A percentile compares a stretch with the other conserved stretches of the same genome.
phyloP scores from a whole-genome alignment of 805 yeast species.

The Lachancea meyersii region DNA sequence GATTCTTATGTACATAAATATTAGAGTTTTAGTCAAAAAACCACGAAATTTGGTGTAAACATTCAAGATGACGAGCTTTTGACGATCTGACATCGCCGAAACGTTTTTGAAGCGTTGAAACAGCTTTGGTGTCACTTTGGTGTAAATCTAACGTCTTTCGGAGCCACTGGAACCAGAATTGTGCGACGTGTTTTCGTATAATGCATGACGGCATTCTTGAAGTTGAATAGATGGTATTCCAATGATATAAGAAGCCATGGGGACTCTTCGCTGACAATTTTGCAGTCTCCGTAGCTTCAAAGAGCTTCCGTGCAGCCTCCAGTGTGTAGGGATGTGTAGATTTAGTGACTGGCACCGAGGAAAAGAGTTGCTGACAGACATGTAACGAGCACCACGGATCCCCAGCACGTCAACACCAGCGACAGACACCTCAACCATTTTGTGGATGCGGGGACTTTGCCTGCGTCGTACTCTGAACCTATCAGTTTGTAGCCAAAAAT shows the following conservation, averaged over 20 bases:
- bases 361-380: conserved; percentile 38
- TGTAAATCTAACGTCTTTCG: not conserved
- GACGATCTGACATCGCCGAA: not conserved
- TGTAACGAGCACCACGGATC: conserved; percentile 45
- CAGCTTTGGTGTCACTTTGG: not conserved
- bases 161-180: not conserved
- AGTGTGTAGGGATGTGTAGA: not conserved
- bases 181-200: too few species aligned
- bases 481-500: conserved; percentile 50
- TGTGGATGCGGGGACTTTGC: conserved; percentile 25
- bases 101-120: too few species aligned
- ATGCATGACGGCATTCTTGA: too few species aligned
- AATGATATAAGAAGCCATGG: too few species aligned
- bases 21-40: not conserved
- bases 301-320: not conserved
- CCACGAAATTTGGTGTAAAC: too few species aligned
- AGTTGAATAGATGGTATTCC: too few species aligned
- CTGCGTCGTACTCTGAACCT: conserved; percentile 19
- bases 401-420: conserved; percentile 42
- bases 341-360: conserved; percentile 25
- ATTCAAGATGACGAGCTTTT: not conserved
- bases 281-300: too few species aligned
- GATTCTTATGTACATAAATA: not conserved
- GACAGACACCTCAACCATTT: conserved; percentile 34
- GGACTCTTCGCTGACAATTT: too few species aligned